phyloP scores from a whole-genome alignment of 2,329 filamentous ascomycete species.

The Escovopsis sp. region DNA sequence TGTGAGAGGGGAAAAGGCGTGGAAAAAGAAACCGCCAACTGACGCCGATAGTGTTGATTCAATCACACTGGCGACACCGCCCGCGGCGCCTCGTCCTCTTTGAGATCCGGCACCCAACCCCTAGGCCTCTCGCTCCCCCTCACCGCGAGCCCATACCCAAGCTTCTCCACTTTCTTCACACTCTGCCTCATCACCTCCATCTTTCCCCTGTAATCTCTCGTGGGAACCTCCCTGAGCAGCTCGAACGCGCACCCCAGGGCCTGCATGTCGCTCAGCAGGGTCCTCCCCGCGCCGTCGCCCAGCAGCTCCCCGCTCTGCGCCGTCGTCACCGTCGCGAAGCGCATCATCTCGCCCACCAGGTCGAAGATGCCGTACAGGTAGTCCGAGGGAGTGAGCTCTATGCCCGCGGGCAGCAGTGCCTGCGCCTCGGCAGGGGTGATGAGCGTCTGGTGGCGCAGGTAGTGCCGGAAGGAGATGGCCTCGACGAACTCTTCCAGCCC shows the following conservation, averaged over 20 bases:
- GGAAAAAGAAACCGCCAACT: too few species aligned
- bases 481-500: constrained; percentile 93
- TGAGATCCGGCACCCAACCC: constrained; percentile 77
- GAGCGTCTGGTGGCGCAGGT: constrained; percentile 62
- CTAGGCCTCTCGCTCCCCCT: constrained; percentile 77
- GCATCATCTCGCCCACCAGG: constrained; percentile 90
- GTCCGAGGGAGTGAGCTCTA: constrained; percentile 63
- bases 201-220: constrained; percentile 56
- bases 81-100: constrained; percentile 18
- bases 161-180: constrained; percentile 85
- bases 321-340: constrained; percentile 80
- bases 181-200: constrained; percentile 73
- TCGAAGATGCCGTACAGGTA: constrained; percentile 88
- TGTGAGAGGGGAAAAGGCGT: too few species aligned
- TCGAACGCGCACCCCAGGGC: constrained; percentile 64
- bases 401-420: constrained; percentile 29
- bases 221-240: constrained; percentile 45
- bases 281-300: constrained; percentile 23
- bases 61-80: constrained; percentile 15
- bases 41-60: not conserved
- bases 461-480: constrained; percentile 76
- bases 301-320: constrained; percentile 51
- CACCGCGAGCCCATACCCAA: constrained; percentile 77
- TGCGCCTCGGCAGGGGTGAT: constrained; percentile 51
- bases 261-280: constrained; percentile 69